Conservation (phyloP, 192 early-diverging fungal species). For the Umbelopsis sp. region DNA sequence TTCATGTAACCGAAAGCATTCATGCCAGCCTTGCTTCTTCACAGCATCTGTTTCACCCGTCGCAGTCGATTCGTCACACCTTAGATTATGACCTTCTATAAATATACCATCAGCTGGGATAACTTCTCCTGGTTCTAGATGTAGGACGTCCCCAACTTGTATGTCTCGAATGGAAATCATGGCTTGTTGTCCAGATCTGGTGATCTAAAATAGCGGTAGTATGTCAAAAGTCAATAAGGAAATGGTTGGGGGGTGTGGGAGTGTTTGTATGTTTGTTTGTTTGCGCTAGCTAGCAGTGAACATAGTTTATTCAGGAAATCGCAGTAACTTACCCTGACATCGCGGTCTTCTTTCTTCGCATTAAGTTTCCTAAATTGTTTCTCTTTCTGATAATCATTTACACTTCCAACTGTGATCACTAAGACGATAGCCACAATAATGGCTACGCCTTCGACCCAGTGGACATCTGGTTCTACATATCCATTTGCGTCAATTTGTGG, state of each 20-base stretch:
- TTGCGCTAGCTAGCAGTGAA: not conserved
- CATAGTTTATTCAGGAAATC: not conserved
- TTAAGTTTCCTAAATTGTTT: constrained; percentile 84
- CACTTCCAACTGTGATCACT: constrained; percentile 74
- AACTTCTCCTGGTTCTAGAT: constrained; percentile 91
- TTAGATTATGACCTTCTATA: constrained; percentile 77
- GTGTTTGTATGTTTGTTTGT: too few species aligned
- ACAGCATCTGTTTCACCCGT: constrained; percentile 96
- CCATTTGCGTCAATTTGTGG: constrained; percentile 37
- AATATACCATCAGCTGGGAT: constrained; percentile 90
- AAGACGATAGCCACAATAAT: constrained; percentile 80
- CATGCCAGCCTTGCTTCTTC: constrained; percentile 68
- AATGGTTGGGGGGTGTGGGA: too few species aligned
- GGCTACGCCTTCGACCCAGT: constrained; percentile 87
- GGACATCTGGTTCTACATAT: constrained; percentile 52
- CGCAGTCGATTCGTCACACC: constrained; percentile 89
- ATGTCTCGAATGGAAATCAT: constrained; percentile 79
- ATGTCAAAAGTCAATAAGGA: too few species aligned
- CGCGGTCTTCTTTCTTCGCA: constrained; percentile 83
- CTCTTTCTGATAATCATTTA: constrained; percentile 89
- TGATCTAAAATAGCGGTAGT: too few species aligned
- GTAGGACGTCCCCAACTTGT: constrained; percentile 88
- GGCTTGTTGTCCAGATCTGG: constrained; percentile 67
- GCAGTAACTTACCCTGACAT: constrained; percentile 55
- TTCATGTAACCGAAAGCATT: constrained; percentile 35